Percentiles rank a stretch among this genome's conserved stretches.
Evolutionary conservation across 2,329 filamentous ascomycete species (phyloP).

Genomic region (Rugonectria rugulosa): DNA sequence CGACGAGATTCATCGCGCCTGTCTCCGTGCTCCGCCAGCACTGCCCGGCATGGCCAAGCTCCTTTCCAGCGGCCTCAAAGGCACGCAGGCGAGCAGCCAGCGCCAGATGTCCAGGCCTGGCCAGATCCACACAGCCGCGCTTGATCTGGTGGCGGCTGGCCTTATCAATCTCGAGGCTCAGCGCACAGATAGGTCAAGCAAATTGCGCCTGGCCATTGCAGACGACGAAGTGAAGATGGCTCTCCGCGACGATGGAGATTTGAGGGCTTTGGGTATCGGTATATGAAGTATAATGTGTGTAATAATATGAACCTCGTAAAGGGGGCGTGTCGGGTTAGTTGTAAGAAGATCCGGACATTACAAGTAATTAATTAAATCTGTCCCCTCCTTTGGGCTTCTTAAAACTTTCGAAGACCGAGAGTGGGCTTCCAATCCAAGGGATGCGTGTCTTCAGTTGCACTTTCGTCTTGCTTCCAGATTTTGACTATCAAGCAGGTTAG

Average conservation of each 20-base stretch:
- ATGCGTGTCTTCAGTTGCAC: constrained; percentile 89
- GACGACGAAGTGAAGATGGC: constrained; percentile 92
- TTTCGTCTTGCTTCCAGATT: constrained; percentile 94
- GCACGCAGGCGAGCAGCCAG: constrained; percentile 37
- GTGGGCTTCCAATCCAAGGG: constrained; percentile 92
- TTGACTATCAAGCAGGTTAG: constrained; percentile 67
- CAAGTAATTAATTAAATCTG: constrained; percentile 17
- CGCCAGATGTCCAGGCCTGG: constrained; percentile 44
- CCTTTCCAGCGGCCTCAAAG: constrained; percentile 41
- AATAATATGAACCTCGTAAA: constrained; percentile 28
- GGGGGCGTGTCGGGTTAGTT: constrained; percentile 6
- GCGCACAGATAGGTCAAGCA: constrained; percentile 84
- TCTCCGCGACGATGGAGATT: constrained; percentile 86
- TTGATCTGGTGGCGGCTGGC: constrained; percentile 86
- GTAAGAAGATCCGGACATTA: constrained; percentile 9
- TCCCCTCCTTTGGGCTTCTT: constrained; percentile 35
- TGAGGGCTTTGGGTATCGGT: constrained; percentile 77
- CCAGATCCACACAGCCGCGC: constrained; percentile 72
- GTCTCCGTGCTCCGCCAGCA: constrained; percentile 44
- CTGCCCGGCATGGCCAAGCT: constrained; percentile 48
- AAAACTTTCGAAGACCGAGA: constrained; percentile 79
- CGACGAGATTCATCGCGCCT: constrained; percentile 69
- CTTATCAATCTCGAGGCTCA: constrained; percentile 84
- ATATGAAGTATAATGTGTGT: constrained; percentile 44
- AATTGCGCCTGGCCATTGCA: constrained; percentile 83